phyloP scores from a whole-genome alignment of 768 basidiomycete species.

The Cyathus striatus region DNA sequence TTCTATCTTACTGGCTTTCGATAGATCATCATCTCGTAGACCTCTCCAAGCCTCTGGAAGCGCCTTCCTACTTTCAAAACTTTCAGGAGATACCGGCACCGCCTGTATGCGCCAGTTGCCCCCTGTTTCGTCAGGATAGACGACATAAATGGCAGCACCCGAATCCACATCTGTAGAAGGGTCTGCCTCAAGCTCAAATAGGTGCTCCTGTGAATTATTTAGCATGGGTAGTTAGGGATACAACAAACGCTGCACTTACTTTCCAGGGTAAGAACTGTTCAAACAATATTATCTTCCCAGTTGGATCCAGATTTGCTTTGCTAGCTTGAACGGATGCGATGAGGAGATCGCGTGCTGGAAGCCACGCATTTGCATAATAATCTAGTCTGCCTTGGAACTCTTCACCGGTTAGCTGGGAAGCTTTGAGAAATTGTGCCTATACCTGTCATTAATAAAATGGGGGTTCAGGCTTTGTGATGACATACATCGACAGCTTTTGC shows the following conservation, averaged over 20 bases:
- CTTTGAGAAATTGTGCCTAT: slow-evolving; percentile 70
- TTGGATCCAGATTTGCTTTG: slow-evolving; percentile 57
- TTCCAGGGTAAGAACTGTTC: slow-evolving; percentile 86
- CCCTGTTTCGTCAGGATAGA: slow-evolving; percentile 82
- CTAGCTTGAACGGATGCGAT: slow-evolving; percentile 46
- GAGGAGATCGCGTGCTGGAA: slow-evolving; percentile 86
- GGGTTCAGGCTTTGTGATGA: slow-evolving; percentile 6
- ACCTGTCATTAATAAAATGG: slow-evolving; percentile 2
- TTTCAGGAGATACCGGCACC: slow-evolving; percentile 74
- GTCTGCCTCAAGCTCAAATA: slow-evolving; percentile 80
- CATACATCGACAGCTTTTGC: slow-evolving; percentile 70
- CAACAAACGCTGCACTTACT: slow-evolving; percentile 42
- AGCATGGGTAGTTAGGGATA: neutral
- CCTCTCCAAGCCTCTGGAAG: slow-evolving; percentile 94
- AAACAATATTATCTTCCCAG: slow-evolving; percentile 76
- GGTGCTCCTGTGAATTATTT: slow-evolving; percentile 55
- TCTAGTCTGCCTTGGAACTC: slow-evolving; percentile 80
- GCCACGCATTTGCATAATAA: slow-evolving; percentile 86
- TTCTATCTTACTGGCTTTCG: slow-evolving; percentile 65
- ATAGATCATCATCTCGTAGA: slow-evolving; percentile 78
- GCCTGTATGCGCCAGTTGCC: slow-evolving; percentile 91
- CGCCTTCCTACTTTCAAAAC: slow-evolving; percentile 88
- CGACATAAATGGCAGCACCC: slow-evolving; percentile 69
- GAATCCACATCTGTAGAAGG: slow-evolving; percentile 30
- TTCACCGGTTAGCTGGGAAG: slow-evolving; percentile 75